Conservation (phyloP, 208 protist genomes). For the Herpetomonas muscarum region DNA sequence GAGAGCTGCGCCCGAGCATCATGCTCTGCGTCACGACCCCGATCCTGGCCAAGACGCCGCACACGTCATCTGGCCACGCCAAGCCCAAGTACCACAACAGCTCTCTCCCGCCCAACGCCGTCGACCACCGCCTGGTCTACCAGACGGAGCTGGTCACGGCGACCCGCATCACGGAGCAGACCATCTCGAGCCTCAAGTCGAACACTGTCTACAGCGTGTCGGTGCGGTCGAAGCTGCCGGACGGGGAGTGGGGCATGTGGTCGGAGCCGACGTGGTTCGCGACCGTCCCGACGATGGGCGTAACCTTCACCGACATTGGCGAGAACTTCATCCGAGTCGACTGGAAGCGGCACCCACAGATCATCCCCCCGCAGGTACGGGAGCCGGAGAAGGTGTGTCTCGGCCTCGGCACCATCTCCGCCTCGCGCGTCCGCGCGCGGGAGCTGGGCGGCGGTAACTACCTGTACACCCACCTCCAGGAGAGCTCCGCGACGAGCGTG, state of each 20-base stretch:
- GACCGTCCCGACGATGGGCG: constrained; percentile 73
- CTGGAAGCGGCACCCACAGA: constrained; percentile 75
- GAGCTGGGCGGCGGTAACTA: constrained; percentile 61
- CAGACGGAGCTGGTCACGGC: constrained; percentile 76
- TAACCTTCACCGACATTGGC: constrained; percentile 80
- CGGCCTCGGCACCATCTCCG: constrained; percentile 69
- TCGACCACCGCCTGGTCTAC: constrained; percentile 76
- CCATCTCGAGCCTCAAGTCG: constrained; percentile 78
- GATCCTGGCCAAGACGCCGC: constrained; percentile 51
- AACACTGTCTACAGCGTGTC: constrained; percentile 88
- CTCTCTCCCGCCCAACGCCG: constrained; percentile 66
- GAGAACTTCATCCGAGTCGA: constrained; percentile 77
- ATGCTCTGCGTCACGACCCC: constrained; percentile 92
- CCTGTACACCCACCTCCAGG: constrained; percentile 60
- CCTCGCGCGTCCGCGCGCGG: constrained; percentile 80
- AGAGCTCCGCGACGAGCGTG: constrained; percentile 57
- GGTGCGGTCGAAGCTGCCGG: constrained; percentile 79
- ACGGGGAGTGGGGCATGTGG: constrained; percentile 91
- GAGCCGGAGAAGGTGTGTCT: constrained; percentile 42
- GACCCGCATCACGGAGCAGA: constrained; percentile 58
- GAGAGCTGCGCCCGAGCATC: constrained; percentile 68
- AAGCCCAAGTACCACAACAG: constrained; percentile 57
- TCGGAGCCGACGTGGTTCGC: constrained; percentile 73
- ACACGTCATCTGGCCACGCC: constrained; percentile 31
- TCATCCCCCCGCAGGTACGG: constrained; percentile 52